Evolutionary conservation across 805 yeast genomes (phyloP), one percentile per base, ranked within the genome.

Genomic region (Pichia californica): DNA sequence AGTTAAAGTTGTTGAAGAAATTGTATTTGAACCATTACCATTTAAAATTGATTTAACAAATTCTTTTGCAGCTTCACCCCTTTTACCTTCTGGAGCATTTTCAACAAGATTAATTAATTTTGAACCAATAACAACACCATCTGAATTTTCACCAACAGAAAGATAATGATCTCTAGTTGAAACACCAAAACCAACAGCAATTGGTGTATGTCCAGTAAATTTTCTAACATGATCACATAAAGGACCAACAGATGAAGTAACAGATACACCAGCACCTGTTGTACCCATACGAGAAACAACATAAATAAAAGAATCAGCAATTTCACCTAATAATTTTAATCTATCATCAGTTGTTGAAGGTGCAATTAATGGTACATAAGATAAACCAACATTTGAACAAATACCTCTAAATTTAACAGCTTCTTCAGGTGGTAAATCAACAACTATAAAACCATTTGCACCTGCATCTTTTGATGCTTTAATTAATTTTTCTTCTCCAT

Each of bases 221-320:
- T 76, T 71, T 61, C 95, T 77, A 15, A 93, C 95, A 52, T 88
- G 79, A 25, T 70, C 69, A 53, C 93, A 79, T 49, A 93, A 73
- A 33, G 70, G 77, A 21, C 79, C 76, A 44, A 91, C 76, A 49
- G 81, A 81, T 6, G 68, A 56, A 37, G 79, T 72, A 34, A 94
- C 78, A 19, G 73, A 68, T 16, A 82, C 75, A 19, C 80, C 68
- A 30, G 94, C 91, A 61, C 99, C 99, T 25, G 99, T 93, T 46
- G 95, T 81, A 52, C 98, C 97, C 99, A 93, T 93, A 63, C 95
- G 78, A 4, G 96, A 88, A 15, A 93, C 98, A 31, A 93, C 99
- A 57, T 93, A 93, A 47, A 93, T 83, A 66, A 93, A 93, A 1
- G 97, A 86, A 62, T 91, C 97, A 27, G 99, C 95, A 56, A 93